These are phyloP conservation scores for Taphrina deformans DNA, from an alignment of 1,139 yeast species.

Conservation along the genomic window DNA sequence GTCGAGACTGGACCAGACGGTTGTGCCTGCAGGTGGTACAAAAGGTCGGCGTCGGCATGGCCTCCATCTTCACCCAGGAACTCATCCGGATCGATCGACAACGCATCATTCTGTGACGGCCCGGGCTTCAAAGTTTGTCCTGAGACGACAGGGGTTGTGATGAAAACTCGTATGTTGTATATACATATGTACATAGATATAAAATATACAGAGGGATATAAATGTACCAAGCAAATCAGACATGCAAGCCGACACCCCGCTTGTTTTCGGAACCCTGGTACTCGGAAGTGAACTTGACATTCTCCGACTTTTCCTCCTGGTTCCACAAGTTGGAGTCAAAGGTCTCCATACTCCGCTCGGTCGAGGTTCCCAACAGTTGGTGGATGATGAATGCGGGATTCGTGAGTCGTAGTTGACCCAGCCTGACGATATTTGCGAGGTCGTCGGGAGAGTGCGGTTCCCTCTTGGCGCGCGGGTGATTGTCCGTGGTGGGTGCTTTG, in stretches of 20 bases:
- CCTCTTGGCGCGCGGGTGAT: not conserved
- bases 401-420: not conserved
- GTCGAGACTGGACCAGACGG: not conserved
- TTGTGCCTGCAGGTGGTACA: not conserved
- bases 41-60: not conserved
- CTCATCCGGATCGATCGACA: not conserved
- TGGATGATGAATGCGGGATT: conserved; percentile 1
- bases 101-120: not conserved
- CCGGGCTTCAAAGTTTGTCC: not conserved
- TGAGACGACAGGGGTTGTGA: not conserved
- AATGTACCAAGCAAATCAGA: too few relatives aligned
- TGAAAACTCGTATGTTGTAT: not conserved
- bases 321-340: conserved; percentile 4
- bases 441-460: not conserved
- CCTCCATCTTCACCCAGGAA: not conserved
- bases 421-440: not conserved
- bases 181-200: not conserved
- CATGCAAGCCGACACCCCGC: not conserved
- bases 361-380: not conserved
- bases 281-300: not conserved
- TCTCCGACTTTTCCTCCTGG: not conserved
- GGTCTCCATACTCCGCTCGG: not conserved
- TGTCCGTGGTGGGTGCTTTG: not conserved
- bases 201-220: too few relatives aligned
- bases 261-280: not conserved